A percentile compares a stretch with the other conserved stretches of the same genome.
Evolutionary conservation across 352 stramenopile species (phyloP).

Genomic region (Phytophthora sojae): DNA sequence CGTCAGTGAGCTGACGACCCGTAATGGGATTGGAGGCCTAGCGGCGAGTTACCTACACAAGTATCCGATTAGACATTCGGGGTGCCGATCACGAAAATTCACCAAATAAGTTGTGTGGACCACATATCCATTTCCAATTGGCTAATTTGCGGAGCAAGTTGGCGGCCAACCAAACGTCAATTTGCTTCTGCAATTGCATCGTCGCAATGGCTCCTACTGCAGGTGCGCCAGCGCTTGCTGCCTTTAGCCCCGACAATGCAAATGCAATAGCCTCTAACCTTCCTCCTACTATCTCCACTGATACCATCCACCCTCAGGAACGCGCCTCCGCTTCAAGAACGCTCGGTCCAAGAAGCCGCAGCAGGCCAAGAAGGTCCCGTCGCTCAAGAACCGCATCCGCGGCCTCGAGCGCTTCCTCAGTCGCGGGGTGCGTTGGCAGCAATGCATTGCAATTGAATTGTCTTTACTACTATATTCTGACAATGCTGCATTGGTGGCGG

Average conservation of each 20-base stretch:
- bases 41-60: no score
- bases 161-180: neutral
- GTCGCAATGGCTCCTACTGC: neutral
- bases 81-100: no score
- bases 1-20: no score
- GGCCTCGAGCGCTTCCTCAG: slow-evolving; percentile 82
- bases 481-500: neutral
- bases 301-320: slow-evolving; percentile 42
- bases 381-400: slow-evolving; percentile 87
- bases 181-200: neutral
- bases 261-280: neutral
- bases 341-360: slow-evolving; percentile 59
- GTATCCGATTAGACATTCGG: no score
- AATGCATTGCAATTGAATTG: neutral
- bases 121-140: neutral
- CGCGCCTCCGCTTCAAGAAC: slow-evolving; percentile 78
- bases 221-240: neutral
- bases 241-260: neutral
- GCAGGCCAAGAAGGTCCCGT: slow-evolving; percentile 73
- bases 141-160: neutral
- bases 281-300: neutral
- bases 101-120: neutral
- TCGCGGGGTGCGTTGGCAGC: slow-evolving; percentile 51
- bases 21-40: no score
- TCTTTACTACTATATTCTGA: neutral